These are phyloP conservation scores for Pestalotiopsis sp. DNA, from an alignment of 2,329 filamentous ascomycete genomes.

Conservation along the genomic window DNA sequence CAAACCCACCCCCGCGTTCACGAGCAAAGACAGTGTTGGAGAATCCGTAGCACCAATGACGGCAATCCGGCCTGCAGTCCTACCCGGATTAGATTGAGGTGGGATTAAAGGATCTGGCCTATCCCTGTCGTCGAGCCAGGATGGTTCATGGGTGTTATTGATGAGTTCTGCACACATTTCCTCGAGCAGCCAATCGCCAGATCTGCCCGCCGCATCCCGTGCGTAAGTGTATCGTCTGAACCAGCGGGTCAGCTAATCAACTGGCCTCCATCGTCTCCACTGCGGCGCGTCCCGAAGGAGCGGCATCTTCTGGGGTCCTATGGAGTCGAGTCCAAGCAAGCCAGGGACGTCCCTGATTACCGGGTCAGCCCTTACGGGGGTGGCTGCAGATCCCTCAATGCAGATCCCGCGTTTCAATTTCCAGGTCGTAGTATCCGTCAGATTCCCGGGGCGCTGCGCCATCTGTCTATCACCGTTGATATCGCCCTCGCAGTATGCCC, in stretches of 20 bases:
- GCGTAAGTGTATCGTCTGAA: not conserved
- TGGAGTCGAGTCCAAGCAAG: not conserved
- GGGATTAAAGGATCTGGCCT: not conserved
- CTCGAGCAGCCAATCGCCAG: not conserved
- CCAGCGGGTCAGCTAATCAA: not conserved
- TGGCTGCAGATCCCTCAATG: not conserved
- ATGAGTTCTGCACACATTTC: not conserved
- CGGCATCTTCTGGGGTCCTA: not conserved
- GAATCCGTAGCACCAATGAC: not conserved
- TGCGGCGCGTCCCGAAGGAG: not conserved
- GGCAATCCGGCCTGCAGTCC: not conserved
- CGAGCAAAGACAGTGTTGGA: not conserved
- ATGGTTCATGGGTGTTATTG: not conserved
- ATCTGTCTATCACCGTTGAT: not conserved
- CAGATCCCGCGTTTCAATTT: not conserved
- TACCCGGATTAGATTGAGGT: not conserved
- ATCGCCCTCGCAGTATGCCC: not conserved
- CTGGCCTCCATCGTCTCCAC: not conserved
- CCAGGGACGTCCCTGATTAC: conserved; percentile 1
- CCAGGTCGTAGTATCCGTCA: not conserved
- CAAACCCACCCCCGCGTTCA: not conserved
- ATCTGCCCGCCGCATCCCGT: not conserved
- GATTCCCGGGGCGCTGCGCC: not conserved
- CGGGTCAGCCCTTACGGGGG: not conserved
- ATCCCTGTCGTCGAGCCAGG: not conserved